phyloP scores from a whole-genome alignment of 208 protist species.

The Histomonas meleagridis region DNA sequence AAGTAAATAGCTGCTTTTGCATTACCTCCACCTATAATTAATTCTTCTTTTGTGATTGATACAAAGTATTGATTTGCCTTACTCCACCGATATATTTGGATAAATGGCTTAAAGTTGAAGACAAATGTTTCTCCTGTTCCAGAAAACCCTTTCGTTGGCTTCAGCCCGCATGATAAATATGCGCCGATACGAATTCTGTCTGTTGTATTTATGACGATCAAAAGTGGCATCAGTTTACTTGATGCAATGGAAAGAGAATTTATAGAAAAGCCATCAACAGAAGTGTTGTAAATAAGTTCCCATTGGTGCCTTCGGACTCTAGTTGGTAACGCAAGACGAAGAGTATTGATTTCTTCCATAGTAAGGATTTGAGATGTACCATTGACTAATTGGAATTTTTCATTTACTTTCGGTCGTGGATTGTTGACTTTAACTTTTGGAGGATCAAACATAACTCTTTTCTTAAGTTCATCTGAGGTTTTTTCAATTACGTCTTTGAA shows the following conservation, averaged over 20 bases:
- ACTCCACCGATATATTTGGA: background rate
- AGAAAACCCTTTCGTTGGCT: background rate
- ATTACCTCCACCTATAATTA: background rate
- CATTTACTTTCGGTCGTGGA: background rate
- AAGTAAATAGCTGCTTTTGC: background rate
- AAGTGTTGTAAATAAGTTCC: background rate
- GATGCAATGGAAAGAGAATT: background rate
- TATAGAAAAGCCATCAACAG: background rate
- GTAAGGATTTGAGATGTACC: background rate
- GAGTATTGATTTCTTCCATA: background rate
- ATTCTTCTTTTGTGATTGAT: background rate
- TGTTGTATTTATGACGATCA: background rate
- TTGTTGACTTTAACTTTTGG: background rate
- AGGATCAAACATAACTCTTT: background rate
- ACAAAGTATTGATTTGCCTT: background rate
- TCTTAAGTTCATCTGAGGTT: background rate
- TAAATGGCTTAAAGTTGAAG: background rate
- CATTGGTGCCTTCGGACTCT: background rate
- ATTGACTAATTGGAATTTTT: background rate
- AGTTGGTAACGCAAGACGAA: background rate
- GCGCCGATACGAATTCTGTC: background rate
- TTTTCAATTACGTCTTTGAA: background rate
- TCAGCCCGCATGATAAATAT: background rate
- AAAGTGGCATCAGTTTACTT: background rate
- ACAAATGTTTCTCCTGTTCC: slow-evolving; percentile 29